These are phyloP conservation scores for Chytriomyces hyalinus DNA, from an alignment of 192 early-diverging fungal genomes.

Conservation along the genomic window DNA sequence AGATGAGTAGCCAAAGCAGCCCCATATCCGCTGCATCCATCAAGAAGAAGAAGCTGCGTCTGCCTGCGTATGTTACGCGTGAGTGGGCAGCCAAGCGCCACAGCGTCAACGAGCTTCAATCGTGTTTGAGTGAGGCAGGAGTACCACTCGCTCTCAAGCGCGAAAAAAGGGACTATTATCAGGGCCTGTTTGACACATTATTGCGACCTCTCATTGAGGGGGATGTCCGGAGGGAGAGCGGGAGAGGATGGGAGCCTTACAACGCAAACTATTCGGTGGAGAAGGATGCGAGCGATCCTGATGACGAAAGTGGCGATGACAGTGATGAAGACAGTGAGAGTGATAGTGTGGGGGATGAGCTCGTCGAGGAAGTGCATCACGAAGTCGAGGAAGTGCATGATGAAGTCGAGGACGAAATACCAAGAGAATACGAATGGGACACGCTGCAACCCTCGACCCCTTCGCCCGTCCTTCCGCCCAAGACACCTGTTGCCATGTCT, in stretches of 20 bases:
- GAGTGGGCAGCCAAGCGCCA: background rate
- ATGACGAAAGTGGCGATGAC: no score
- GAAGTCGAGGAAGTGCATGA: background rate
- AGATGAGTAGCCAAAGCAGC: no score
- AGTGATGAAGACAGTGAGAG: no score
- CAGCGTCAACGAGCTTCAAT: conserved; percentile 31
- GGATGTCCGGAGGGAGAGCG: background rate
- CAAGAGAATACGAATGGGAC: background rate
- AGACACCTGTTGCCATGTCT: background rate
- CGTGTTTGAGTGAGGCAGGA: conserved; percentile 40
- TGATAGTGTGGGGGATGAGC: no score
- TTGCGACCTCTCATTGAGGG: background rate
- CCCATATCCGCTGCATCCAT: background rate
- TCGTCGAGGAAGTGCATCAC: conserved; percentile 5
- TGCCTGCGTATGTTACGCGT: background rate
- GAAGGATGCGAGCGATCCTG: background rate
- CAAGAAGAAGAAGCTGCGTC: background rate
- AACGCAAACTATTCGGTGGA: no score
- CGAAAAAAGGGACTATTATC: conserved; percentile 48
- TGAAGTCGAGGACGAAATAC: background rate
- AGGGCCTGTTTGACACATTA: conserved; percentile 40
- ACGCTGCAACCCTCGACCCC: background rate
- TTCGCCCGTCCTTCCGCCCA: background rate
- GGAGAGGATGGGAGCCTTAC: background rate
- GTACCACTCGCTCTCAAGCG: conserved; percentile 43